Percentiles rank a stretch among this genome's conserved stretches.
Evolutionary conservation across 2,329 filamentous ascomycete genomes (phyloP).

Genomic region (Gaeumannomyces sp.): DNA sequence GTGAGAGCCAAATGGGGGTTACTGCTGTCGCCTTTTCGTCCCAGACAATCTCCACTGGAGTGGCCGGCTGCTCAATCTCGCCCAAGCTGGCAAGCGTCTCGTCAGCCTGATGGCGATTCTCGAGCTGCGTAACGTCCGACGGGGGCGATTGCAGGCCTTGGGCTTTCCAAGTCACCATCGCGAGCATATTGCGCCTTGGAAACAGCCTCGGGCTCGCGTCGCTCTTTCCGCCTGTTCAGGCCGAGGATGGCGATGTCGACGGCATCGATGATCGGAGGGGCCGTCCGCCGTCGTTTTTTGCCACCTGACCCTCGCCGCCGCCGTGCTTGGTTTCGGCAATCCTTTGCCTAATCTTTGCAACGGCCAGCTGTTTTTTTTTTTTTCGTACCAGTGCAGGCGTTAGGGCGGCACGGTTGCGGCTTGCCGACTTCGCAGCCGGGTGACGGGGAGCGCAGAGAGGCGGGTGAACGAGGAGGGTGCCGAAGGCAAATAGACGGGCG

Average conservation of each 20-base stretch:
- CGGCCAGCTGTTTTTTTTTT: not conserved
- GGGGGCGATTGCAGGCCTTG: not conserved
- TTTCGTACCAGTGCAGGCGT: not conserved
- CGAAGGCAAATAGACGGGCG: not conserved
- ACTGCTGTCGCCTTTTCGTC: not conserved
- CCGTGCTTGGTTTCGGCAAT: not conserved
- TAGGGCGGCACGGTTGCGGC: not conserved
- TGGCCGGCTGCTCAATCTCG: not conserved
- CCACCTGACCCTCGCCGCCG: no score
- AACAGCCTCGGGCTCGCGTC: not conserved
- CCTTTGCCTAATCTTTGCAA: not conserved
- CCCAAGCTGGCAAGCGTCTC: not conserved
- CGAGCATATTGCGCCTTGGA: not conserved
- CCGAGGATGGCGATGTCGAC: conserved; percentile 1
- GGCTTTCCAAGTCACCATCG: not conserved
- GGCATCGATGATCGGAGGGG: conserved; percentile 2
- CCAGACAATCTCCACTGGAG: not conserved
- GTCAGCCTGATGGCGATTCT: not conserved
- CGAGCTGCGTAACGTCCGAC: not conserved
- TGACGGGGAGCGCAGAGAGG: no score
- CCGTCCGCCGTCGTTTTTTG: not conserved
- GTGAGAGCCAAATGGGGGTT: not conserved
- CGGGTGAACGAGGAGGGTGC: no score
- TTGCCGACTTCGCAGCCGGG: no score
- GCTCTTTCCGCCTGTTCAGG: not conserved